Evolutionary conservation across 768 basidiomycete genomes (phyloP).

Genomic region (Boletus patriciae): DNA sequence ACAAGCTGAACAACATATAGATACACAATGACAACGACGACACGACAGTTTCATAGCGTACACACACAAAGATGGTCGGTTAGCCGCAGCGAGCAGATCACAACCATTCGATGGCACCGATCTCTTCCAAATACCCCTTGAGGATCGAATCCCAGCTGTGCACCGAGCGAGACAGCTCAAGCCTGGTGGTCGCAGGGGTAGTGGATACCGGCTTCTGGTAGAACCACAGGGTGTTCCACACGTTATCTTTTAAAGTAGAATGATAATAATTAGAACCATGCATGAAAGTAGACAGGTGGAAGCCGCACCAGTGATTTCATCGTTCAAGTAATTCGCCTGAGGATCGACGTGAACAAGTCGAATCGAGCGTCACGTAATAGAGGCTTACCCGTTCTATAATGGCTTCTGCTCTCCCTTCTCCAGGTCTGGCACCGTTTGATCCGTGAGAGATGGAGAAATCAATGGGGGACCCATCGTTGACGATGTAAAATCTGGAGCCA

Average conservation of each 20-base stretch:
- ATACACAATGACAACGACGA: too few relatives aligned
- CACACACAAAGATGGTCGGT: not conserved
- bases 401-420: not conserved
- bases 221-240: slow-evolving; percentile 12
- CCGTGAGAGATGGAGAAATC: slow-evolving; percentile 8
- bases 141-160: slow-evolving; percentile 1
- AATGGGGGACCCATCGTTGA: slow-evolving; percentile 9
- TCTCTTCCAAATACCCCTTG: slow-evolving; percentile 1
- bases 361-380: not conserved
- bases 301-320: not conserved
- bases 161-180: not conserved
- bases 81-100: not conserved
- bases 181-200: not conserved
- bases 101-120: not conserved
- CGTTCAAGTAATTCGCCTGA: not conserved
- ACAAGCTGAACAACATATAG: not conserved
- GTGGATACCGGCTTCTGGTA: slow-evolving; percentile 1
- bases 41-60: not conserved
- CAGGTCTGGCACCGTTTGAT: not conserved
- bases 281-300: not conserved
- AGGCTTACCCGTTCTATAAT: not conserved
- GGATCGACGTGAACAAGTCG: not conserved
- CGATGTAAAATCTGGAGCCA: not conserved
- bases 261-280: not conserved
- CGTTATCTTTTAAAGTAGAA: slow-evolving; percentile 1